These are phyloP conservation scores for Hibiscus syriacus DNA, from an alignment of 345 rosid species.

Conservation along the genomic window DNA sequence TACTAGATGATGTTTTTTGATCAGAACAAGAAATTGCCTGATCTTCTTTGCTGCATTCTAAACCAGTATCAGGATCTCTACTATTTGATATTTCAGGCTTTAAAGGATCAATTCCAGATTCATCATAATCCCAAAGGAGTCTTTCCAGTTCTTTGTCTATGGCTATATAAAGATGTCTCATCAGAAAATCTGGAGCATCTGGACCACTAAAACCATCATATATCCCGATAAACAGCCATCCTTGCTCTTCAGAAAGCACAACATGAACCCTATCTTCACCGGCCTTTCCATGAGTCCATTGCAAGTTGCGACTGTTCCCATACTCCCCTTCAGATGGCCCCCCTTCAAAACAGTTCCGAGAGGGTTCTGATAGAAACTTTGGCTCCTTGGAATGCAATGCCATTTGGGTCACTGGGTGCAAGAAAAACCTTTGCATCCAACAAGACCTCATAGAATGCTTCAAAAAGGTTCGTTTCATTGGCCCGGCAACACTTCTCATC, in stretches of 20 bases:
- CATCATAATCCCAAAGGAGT: no score
- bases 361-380: conserved; percentile 50
- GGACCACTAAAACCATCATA: conserved; percentile 98
- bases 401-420: conserved; percentile 58
- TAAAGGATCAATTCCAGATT: conserved; percentile 26
- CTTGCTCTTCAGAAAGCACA: conserved; percentile 92
- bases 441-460: conserved; percentile 54
- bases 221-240: conserved; percentile 90
- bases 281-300: conserved; percentile 99
- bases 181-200: no score
- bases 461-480: conserved; percentile 80
- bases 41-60: conserved; percentile 20
- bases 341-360: conserved; percentile 46
- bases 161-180: no score
- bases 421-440: conserved; percentile 76
- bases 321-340: conserved; percentile 50
- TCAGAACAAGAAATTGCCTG: conserved; percentile 20
- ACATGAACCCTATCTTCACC: conserved; percentile 97
- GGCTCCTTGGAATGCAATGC: conserved; percentile 66
- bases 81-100: conserved; percentile 22
- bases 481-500: conserved; percentile 87
- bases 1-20: conserved; percentile 25
- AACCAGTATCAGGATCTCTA: conserved; percentile 15
- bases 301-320: conserved; percentile 59
- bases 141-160: no score